These are phyloP conservation scores for Fusarium abutilonis DNA, from an alignment of 2,329 filamentous ascomycete genomes.

Conservation along the genomic window DNA sequence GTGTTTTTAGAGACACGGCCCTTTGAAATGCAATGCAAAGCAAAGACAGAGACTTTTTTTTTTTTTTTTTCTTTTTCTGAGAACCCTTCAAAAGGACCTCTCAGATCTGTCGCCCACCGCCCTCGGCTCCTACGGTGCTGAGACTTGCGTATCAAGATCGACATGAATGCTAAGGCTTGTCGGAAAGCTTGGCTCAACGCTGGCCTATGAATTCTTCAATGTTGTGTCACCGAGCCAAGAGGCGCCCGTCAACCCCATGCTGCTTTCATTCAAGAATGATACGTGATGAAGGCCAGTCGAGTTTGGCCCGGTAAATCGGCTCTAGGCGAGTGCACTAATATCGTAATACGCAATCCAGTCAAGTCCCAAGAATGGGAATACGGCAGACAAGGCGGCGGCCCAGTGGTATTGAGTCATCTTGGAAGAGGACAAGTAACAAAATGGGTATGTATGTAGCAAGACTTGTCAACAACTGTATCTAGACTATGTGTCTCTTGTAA, in stretches of 20 bases:
- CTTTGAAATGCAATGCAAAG: neutral
- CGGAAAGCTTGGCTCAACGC: slow-evolving; percentile 22
- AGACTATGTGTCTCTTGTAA: slow-evolving; percentile 2
- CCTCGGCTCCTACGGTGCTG: slow-evolving; percentile 21
- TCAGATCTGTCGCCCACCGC: slow-evolving; percentile 20
- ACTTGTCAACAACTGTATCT: neutral
- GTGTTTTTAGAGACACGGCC: slow-evolving; percentile 30
- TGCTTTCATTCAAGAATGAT: slow-evolving; percentile 9
- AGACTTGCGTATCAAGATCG: slow-evolving; percentile 29
- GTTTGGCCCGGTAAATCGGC: slow-evolving; percentile 32
- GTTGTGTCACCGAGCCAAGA: slow-evolving; percentile 26
- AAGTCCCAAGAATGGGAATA: slow-evolving; percentile 11
- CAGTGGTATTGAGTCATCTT: slow-evolving; percentile 12
- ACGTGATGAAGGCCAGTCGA: slow-evolving; percentile 15
- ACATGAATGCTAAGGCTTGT: slow-evolving; percentile 23
- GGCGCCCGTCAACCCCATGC: slow-evolving; percentile 23
- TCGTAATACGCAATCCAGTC: slow-evolving; percentile 8
- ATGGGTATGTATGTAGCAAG: neutral
- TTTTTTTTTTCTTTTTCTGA: neutral
- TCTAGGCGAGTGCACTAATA: slow-evolving; percentile 22
- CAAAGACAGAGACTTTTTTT: neutral
- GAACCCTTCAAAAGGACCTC: slow-evolving; percentile 18
- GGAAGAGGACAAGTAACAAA: neutral
- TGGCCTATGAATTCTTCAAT: slow-evolving; percentile 19
- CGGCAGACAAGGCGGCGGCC: slow-evolving; percentile 12